Evolutionary conservation across 164 flowering plant species (phyloP), one percentile per base, ranked within the genome.

Genomic region (Stephania cephalantha): DNA sequence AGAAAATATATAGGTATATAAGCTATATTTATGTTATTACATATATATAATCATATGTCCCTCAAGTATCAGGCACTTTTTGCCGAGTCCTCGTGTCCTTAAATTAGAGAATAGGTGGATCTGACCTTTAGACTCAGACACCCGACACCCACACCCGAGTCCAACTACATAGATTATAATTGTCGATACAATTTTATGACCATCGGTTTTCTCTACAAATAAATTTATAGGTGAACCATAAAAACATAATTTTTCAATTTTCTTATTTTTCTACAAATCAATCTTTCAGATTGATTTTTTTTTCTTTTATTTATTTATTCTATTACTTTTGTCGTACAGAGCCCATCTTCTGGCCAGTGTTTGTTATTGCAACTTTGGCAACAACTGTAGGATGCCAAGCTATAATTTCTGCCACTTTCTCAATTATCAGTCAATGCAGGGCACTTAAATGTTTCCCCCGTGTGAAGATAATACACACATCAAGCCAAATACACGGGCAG

Each of bases 401-500:
- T 0, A 78, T 88, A 15, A 90, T 90, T 45, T 85, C 91, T 18
- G 95, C 93, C 18, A 87, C 90, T 13, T 89, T 88, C 77, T 89
- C 91, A 12, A 82, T 91, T 68, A 85, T 91, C 67, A 85, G 85
- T 50, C 96, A 91, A 78, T 89, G 93, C 71, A 79, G 83, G 70
- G 89, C 96, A 5, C 80, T 91, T 45, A 77, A 83, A 11, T 91
- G 96, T 76, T 91, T 91, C 75, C 96, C 96, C 1, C 82, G 93
- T 20, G 90, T 91, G 35, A 88, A 87, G 80, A 78, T 89, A 48
- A 68, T 89, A 35, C 96, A 91, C 82, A 91, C 96, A 6, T 91
- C 96, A 53, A 79, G 75, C 65, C 73, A 82, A 69, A 84, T 89
- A 29, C 86, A 83, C 66, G 96, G 96, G 50, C 96, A 88, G 79